Evolutionary conservation across 2,329 filamentous ascomycete species (phyloP), one percentile per base, ranked within the genome.

Genomic region (Tolypocladium album): DNA sequence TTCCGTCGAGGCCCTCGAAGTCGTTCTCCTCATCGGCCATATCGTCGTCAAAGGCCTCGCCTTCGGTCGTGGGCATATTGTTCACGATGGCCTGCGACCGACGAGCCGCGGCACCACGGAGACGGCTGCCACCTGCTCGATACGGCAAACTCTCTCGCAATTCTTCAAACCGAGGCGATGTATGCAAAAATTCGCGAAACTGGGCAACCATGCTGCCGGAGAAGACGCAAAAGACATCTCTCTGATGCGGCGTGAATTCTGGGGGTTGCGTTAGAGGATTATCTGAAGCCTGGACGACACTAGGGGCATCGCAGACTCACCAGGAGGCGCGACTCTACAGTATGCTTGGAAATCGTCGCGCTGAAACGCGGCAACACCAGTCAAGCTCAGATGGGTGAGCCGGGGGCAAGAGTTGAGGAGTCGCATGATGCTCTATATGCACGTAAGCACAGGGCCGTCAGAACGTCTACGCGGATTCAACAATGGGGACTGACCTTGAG

Each of bases 211-310:
- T 92, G 34, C 84, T 82, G 7, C 94, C 93, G 1, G 92, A 97
- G 73, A 99, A 99, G 59, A 99, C 94, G 70, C 94, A 99, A 71
- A 99, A 99, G 9, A 97, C 91, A 58, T 93, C 88, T 63, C 94
- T 86, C 72, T 99, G 94, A 70, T 97, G 92, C 55, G 93, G 89
- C 22, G 92, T 97, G 71, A 99, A 99, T 74, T 97, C 94, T 86
- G 60, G 4, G 11, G 17, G 12, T 3, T 22, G 50, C 11, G 12
- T 55, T 22, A 55, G 50, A 15, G 36, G 17, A 34, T 31, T 36
- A 5, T 31, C 24, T n/a, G 17, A n/a, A n/a, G 20, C 17, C 50
- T 9, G 13, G 9, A 15, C 50, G 9, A 22, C 4, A n/a, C 34
- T 8, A 1, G 17, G 11, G 31, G 31, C 4, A 36, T 22, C 31